phyloP scores from a whole-genome alignment of 2,329 filamentous ascomycete genomes.

The Berkeleyomyces rouxiae region DNA sequence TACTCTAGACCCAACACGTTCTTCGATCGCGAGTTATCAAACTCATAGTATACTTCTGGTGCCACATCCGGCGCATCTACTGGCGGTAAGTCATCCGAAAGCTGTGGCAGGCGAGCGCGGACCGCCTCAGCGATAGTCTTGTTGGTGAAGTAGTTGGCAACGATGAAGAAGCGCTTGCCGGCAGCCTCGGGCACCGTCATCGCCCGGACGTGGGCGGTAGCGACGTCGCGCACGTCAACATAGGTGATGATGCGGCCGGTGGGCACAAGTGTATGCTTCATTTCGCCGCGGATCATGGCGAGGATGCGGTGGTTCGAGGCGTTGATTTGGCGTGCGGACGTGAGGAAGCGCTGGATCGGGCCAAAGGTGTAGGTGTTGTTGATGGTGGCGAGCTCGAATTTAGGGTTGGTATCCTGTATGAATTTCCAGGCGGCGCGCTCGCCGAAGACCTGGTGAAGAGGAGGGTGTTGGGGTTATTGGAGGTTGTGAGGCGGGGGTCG shows the following conservation, averaged over 20 bases:
- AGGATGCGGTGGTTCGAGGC: conserved; percentile 43
- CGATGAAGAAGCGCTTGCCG: conserved; percentile 46
- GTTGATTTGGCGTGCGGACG: conserved; percentile 31
- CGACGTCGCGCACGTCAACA: conserved; percentile 45
- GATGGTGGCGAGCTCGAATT: conserved; percentile 44
- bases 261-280: conserved; percentile 37
- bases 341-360: conserved; percentile 35
- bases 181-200: conserved; percentile 39
- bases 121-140: conserved; percentile 24
- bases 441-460: conserved; percentile 33
- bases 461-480: neutral
- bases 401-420: conserved; percentile 21
- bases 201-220: conserved; percentile 44
- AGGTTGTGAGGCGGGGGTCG: neutral
- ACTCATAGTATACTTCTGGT: conserved; percentile 24
- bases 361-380: conserved; percentile 47
- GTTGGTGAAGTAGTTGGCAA: conserved; percentile 22
- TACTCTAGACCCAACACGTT: conserved; percentile 35
- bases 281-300: conserved; percentile 45
- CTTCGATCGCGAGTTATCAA: conserved; percentile 33
- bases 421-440: conserved; percentile 48
- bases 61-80: conserved; percentile 21
- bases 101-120: conserved; percentile 17
- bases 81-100: conserved; percentile 20
- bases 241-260: conserved; percentile 27